A percentile compares a stretch with the other conserved stretches of the same genome.
These are phyloP conservation scores for Solanum rostratum DNA, from an alignment of 257 asterid genomes.

Conservation along the genomic window DNA sequence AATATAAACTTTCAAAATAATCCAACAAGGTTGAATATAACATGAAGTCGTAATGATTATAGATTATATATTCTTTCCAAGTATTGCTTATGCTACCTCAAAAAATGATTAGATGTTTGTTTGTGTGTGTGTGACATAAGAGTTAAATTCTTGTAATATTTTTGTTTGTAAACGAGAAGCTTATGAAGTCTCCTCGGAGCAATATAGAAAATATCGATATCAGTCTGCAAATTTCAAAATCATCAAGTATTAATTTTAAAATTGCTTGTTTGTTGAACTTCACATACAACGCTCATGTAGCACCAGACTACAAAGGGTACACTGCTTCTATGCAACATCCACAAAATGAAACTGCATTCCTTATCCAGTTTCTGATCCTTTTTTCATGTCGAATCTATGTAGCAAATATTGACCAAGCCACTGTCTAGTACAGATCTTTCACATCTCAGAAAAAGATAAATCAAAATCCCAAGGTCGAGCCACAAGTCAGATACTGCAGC, in stretches of 20 bases:
- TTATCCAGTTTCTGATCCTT: neutral
- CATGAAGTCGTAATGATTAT: no score
- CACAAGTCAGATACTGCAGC: neutral
- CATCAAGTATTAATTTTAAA: neutral
- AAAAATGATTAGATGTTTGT: no score
- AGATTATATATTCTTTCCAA: no score
- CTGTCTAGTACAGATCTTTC: neutral
- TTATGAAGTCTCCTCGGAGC: constrained; percentile 35
- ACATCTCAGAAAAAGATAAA: neutral
- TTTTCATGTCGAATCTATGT: neutral
- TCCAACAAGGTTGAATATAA: no score
- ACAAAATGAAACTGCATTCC: neutral
- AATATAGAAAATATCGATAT: constrained; percentile 1
- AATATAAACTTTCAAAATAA: no score
- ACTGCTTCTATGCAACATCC: neutral
- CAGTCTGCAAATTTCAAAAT: constrained; percentile 15
- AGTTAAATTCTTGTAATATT: neutral
- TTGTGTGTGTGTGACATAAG: no score
- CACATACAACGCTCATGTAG: neutral
- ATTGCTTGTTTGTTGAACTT: neutral
- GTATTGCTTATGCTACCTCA: no score
- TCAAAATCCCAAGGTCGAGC: neutral
- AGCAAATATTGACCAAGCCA: neutral
- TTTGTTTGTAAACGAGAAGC: constrained; percentile 6
- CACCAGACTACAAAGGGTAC: neutral